Evolutionary conservation across 225 moss, liverwort and hornwort species (phyloP).

Genomic region (Ulota crispa): DNA sequence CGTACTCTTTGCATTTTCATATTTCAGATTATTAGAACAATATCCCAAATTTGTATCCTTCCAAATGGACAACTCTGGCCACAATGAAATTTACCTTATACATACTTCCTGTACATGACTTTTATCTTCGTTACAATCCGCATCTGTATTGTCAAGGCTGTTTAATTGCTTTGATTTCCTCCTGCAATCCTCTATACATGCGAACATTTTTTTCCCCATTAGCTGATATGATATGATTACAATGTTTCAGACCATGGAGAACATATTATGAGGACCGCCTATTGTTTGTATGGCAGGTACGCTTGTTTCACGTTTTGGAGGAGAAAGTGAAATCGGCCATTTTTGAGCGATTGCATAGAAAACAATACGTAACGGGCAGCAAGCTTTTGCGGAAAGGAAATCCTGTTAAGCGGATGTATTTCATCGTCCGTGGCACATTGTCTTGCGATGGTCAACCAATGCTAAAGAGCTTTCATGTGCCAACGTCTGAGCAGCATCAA

Average conservation of each 20-base stretch:
- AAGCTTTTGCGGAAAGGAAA: slow-evolving; percentile 54
- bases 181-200: not conserved
- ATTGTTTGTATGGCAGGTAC: slow-evolving; percentile 49
- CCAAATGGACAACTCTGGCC: not conserved
- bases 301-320: slow-evolving; percentile 61
- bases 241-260: not conserved
- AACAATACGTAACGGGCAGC: slow-evolving; percentile 60
- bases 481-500: not conserved
- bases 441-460: slow-evolving; percentile 47
- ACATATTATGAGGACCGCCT: not conserved
- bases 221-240: not conserved
- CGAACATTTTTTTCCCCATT: not conserved
- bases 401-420: slow-evolving; percentile 76
- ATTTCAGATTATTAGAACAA: not conserved
- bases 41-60: not conserved
- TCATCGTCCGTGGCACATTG: slow-evolving; percentile 71
- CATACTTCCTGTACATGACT: not conserved
- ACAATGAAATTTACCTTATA: not conserved
- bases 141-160: not conserved
- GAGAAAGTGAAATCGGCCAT: slow-evolving; percentile 64
- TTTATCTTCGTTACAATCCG: not conserved
- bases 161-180: not conserved
- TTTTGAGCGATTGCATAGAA: slow-evolving; percentile 68
- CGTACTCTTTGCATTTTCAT: not conserved
- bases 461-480: slow-evolving; percentile 31